Evolutionary conservation across 78 protist genomes (phyloP).

Genomic region (Trichosphaerium sp.): DNA sequence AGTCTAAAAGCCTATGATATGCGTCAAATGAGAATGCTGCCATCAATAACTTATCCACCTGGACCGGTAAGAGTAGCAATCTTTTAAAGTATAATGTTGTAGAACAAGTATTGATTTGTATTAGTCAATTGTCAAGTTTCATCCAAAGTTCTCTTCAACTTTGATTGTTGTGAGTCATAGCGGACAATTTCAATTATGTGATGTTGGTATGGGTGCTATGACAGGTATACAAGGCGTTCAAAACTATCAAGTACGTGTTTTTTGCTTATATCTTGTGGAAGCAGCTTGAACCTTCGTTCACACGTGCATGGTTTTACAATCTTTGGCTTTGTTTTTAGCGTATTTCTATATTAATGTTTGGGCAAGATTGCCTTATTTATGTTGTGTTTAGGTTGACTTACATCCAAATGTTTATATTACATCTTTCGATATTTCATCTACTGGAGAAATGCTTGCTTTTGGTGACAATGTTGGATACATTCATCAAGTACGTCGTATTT

Average conservation of each 20-base stretch:
- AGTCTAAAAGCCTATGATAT: slow-evolving; percentile 13
- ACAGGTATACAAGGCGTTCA: too few relatives aligned
- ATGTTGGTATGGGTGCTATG: too few relatives aligned
- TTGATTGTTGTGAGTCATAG: slow-evolving; percentile 14
- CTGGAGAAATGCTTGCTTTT: slow-evolving; percentile 46
- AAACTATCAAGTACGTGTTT: too few relatives aligned
- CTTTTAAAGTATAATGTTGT: too few relatives aligned
- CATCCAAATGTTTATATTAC: slow-evolving; percentile 12
- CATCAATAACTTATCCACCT: slow-evolving; percentile 12
- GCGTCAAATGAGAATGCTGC: slow-evolving; percentile 10
- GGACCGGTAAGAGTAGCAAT: neutral
- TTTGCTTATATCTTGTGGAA: slow-evolving; percentile 20
- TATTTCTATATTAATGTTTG: neutral
- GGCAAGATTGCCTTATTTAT: neutral
- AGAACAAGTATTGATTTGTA: too few relatives aligned
- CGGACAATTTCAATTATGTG: slow-evolving; percentile 16
- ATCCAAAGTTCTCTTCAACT: slow-evolving; percentile 19
- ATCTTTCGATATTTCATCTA: slow-evolving; percentile 28
- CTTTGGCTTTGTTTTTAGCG: neutral
- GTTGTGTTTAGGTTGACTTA: neutral
- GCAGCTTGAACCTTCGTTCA: slow-evolving; percentile 1
- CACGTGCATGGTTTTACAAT: neutral
- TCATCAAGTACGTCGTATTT: too few relatives aligned
- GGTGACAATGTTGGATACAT: slow-evolving; percentile 27
- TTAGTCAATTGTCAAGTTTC: slow-evolving; percentile 34